phyloP scores from a whole-genome alignment of 495 filamentous ascomycete species.

The Bathelium albidoporum region DNA sequence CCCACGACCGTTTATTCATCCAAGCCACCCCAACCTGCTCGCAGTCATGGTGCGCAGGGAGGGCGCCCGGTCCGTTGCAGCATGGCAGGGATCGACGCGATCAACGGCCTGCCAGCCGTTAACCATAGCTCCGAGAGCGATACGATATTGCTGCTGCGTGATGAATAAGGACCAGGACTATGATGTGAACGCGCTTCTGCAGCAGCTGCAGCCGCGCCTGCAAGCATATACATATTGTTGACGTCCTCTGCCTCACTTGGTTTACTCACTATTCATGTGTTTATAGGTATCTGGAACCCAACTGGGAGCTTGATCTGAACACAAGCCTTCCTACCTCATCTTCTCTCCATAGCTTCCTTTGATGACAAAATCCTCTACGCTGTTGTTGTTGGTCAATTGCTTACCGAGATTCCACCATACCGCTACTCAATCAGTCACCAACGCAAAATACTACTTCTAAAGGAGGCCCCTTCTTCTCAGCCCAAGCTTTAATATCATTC shows the following conservation, averaged over 20 bases:
- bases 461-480: neutral
- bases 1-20: neutral
- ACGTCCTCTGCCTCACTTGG: no score
- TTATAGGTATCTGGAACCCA: no score
- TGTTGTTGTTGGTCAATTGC: no score
- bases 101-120: neutral
- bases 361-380: no score
- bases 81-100: neutral
- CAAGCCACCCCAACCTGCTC: neutral
- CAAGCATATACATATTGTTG: neutral
- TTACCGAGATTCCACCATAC: neutral
- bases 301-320: neutral
- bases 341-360: no score
- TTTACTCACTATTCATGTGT: no score
- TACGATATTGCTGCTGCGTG: neutral
- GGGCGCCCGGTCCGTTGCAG: neutral
- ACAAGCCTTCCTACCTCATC: no score
- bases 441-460: neutral
- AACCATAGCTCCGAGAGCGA: neutral
- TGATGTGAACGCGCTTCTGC: neutral
- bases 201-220: neutral
- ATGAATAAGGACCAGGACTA: neutral
- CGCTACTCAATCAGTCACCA: neutral
- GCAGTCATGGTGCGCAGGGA: neutral
- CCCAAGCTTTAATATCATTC: neutral